phyloP scores from a whole-genome alignment of 805 yeast genomes.

The Hanseniaspora singularis region DNA sequence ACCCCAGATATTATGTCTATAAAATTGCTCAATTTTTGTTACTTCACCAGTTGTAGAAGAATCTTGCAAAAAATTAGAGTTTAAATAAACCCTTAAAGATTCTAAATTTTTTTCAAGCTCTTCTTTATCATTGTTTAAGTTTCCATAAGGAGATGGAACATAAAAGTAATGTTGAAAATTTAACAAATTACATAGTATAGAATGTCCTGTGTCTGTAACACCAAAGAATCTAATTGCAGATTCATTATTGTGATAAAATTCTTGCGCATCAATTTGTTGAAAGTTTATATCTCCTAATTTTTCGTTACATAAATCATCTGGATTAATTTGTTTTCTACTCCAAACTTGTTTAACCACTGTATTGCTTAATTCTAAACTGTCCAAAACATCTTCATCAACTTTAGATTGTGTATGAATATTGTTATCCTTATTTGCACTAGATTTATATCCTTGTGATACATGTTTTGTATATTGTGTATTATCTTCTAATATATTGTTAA shows the following conservation, averaged over 20 bases:
- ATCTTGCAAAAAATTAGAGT: constrained; percentile 31
- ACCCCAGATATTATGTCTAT: constrained; percentile 90
- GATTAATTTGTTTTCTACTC: constrained; percentile 46
- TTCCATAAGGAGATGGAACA: constrained; percentile 71
- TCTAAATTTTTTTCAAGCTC: constrained; percentile 39
- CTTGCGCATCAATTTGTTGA: constrained; percentile 94
- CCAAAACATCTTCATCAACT: constrained; percentile 2
- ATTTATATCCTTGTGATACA: constrained; percentile 8
- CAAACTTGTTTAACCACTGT: constrained; percentile 29
- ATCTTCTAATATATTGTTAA: constrained; percentile 11
- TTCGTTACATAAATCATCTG: constrained; percentile 37
- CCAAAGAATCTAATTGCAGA: constrained; percentile 80
- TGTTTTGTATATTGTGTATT: constrained; percentile 14
- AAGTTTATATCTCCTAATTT: constrained; percentile 45
- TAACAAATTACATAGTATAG: constrained; percentile 78
- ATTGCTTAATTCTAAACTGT: constrained; percentile 7
- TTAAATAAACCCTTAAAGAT: constrained; percentile 37
- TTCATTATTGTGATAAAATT: constrained; percentile 37
- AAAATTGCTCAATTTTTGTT: constrained; percentile 47
- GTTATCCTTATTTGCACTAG: background rate
- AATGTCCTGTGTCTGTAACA: constrained; percentile 74
- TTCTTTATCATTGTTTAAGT: constrained; percentile 32
- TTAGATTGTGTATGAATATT: background rate
- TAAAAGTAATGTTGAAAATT: constrained; percentile 85
- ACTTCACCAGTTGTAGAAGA: constrained; percentile 35